These are phyloP conservation scores for Phytophthora rubi DNA, from an alignment of 352 stramenopile genomes.

Conservation along the genomic window DNA sequence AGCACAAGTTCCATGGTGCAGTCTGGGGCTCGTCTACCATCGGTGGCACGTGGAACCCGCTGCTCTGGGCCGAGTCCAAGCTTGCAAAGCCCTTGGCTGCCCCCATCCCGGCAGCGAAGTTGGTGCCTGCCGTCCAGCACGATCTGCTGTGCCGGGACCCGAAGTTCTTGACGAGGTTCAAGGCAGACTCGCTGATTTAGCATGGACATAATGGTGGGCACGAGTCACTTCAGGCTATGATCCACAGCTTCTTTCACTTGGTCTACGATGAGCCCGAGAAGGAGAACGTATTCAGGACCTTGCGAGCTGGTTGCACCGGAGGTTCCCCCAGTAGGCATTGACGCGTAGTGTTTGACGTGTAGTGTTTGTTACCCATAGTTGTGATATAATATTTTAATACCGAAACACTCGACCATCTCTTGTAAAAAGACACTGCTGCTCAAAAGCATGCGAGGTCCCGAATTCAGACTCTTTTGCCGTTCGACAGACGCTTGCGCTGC, in stretches of 20 bases:
- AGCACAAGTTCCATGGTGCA: constrained; percentile 54
- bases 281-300: constrained; percentile 46
- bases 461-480: background rate
- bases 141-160: constrained; percentile 45
- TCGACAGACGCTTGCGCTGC: background rate
- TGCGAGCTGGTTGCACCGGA: constrained; percentile 26
- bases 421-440: background rate
- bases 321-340: constrained; percentile 30
- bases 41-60: constrained; percentile 51
- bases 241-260: constrained; percentile 49
- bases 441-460: background rate
- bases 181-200: constrained; percentile 52
- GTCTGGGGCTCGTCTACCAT: constrained; percentile 62
- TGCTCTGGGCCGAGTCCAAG: constrained; percentile 49
- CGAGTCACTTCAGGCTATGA: constrained; percentile 42
- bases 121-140: constrained; percentile 60
- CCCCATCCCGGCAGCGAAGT: constrained; percentile 39
- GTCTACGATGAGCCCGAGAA: constrained; percentile 66
- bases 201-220: constrained; percentile 50
- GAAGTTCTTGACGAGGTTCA: constrained; percentile 49
- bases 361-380: background rate
- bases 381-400: background rate
- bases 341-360: too few species aligned
- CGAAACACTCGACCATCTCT: background rate
- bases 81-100: constrained; percentile 44